Percentiles rank a stretch among this genome's conserved stretches.
Evolutionary conservation across 139 green algal genomes (phyloP).

Genomic region (Chlamydomonas eustigma): DNA sequence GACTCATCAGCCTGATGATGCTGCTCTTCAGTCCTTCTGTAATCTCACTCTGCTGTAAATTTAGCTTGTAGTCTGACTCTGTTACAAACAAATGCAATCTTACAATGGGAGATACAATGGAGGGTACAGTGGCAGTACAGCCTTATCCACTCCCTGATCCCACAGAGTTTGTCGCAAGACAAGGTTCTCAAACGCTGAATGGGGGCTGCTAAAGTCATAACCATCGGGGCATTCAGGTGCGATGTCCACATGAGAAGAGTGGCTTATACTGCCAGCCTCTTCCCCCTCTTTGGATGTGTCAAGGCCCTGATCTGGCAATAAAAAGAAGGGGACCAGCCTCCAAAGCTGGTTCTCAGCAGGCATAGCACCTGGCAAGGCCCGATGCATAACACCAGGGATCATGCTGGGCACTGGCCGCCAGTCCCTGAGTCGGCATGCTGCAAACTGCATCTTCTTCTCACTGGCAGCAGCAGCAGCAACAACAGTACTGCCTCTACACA

Average conservation of each 20-base stretch:
- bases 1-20: too few relatives aligned
- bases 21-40: too few relatives aligned
- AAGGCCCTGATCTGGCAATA: too few relatives aligned
- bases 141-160: not conserved
- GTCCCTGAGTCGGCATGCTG: not conserved
- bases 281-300: too few relatives aligned
- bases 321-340: not conserved
- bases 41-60: too few relatives aligned
- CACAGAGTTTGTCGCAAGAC: not conserved
- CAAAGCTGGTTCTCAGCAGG: not conserved
- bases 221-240: not conserved
- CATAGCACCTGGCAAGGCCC: not conserved
- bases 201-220: not conserved
- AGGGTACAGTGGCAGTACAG: not conserved
- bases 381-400: not conserved
- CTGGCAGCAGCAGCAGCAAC: too few relatives aligned
- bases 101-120: not conserved
- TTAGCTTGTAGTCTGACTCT: too few relatives aligned
- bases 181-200: not conserved
- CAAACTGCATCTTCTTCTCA: not conserved
- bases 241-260: not conserved
- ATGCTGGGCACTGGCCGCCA: not conserved
- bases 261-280: not conserved
- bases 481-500: too few relatives aligned
- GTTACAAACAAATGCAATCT: too few relatives aligned